Evolutionary conservation across 768 basidiomycete species (phyloP).

Genomic region (Leccinum disarticulatum): DNA sequence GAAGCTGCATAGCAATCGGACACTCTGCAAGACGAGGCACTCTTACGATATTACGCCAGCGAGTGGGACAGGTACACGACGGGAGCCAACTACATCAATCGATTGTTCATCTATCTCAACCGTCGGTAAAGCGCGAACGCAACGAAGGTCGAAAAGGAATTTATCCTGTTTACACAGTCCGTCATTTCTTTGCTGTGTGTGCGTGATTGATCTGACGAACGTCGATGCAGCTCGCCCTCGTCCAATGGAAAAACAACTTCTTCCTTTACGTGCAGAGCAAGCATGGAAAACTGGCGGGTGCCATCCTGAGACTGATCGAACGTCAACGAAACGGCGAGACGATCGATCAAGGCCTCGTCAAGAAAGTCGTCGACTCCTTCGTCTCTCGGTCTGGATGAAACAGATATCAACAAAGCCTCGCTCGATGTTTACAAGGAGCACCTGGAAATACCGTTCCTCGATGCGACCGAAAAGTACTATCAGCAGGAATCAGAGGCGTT

Average conservation of each 20-base stretch:
- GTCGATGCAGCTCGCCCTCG: slow-evolving; percentile 73
- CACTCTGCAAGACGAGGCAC: slow-evolving; percentile 76
- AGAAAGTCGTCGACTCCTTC: slow-evolving; percentile 93
- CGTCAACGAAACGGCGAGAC: slow-evolving; percentile 91
- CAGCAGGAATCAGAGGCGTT: slow-evolving; percentile 88
- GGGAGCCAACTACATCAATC: slow-evolving; percentile 96
- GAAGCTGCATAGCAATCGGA: slow-evolving; percentile 62
- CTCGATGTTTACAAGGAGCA: slow-evolving; percentile 92
- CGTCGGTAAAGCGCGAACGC: slow-evolving; percentile 97
- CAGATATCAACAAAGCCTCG: slow-evolving; percentile 88
- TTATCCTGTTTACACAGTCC: slow-evolving; percentile 93
- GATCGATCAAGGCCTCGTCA: slow-evolving; percentile 90
- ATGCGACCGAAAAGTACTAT: slow-evolving; percentile 89
- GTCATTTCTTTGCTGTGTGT: slow-evolving; percentile 25
- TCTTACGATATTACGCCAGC: slow-evolving; percentile 85
- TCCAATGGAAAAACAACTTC: slow-evolving; percentile 93
- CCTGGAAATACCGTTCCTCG: slow-evolving; percentile 87
- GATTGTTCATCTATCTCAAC: slow-evolving; percentile 96
- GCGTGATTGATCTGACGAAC: slow-evolving; percentile 3
- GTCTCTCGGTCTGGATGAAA: slow-evolving; percentile 93
- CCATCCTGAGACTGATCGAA: slow-evolving; percentile 88
- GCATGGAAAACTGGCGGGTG: slow-evolving; percentile 78
- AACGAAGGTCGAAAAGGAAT: slow-evolving; percentile 96
- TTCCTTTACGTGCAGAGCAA: slow-evolving; percentile 87
- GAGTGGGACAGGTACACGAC: slow-evolving; percentile 98